These are phyloP conservation scores for Cytospora paraplurivora DNA, from an alignment of 2,329 filamentous ascomycete species.

Conservation along the genomic window DNA sequence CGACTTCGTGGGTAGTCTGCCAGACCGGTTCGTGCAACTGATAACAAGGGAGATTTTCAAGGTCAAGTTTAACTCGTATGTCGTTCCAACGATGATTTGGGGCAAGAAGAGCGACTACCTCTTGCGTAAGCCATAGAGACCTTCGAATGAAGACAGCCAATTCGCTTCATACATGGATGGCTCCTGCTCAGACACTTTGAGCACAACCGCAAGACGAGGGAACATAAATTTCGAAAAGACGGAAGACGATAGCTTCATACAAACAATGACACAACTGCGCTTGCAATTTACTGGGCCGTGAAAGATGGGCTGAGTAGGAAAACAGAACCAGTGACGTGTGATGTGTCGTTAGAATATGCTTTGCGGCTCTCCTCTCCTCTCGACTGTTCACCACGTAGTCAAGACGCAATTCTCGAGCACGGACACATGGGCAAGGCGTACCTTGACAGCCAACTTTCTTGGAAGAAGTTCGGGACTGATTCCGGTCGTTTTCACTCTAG, in stretches of 20 bases:
- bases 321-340: neutral
- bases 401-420: neutral
- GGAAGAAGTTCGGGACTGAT: neutral
- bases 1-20: neutral
- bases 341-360: slow-evolving; percentile 18
- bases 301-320: no score
- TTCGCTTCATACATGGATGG: no score
- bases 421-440: neutral
- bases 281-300: no score
- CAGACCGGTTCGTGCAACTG: neutral
- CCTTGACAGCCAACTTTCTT: neutral
- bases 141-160: no score
- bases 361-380: slow-evolving; percentile 11
- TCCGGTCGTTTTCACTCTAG: no score
- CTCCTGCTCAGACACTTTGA: no score
- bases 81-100: rapidly evolving
- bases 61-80: neutral
- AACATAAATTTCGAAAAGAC: no score
- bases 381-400: neutral
- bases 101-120: neutral
- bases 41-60: neutral
- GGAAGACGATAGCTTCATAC: no score
- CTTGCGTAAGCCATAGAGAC: neutral
- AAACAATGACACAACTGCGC: no score
- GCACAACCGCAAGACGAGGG: no score